Conservation (phyloP, 768 basidiomycete genomes). For the Russula earlei region DNA sequence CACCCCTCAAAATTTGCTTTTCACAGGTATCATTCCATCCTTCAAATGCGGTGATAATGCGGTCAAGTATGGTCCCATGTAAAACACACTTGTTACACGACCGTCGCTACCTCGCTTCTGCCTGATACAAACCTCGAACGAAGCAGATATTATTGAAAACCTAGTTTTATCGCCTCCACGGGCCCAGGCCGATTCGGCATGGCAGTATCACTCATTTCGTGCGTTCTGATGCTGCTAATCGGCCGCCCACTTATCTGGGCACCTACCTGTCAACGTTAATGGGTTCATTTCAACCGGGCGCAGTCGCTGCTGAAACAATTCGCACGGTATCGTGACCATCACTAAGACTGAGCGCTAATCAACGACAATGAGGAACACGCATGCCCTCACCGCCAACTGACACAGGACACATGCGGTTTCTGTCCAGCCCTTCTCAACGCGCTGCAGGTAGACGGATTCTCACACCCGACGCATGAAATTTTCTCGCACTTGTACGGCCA, state of each 20-base stretch:
- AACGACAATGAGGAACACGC: not conserved
- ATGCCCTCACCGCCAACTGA: not conserved
- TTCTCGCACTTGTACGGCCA: not conserved
- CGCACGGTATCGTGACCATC: too few relatives aligned
- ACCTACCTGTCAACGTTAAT: not conserved
- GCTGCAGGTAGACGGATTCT: not conserved
- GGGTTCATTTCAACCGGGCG: not conserved
- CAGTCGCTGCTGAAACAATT: not conserved
- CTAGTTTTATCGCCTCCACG: not conserved
- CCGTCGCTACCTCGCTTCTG: not conserved
- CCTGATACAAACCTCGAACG: not conserved
- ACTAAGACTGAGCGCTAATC: not conserved
- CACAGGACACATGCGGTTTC: not conserved
- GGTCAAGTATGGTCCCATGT: not conserved
- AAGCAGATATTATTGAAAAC: not conserved
- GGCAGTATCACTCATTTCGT: not conserved
- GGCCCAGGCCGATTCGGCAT: not conserved
- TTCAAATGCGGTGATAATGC: not conserved
- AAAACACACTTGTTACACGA: too few relatives aligned
- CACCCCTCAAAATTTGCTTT: too few relatives aligned
- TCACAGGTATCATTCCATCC: too few relatives aligned
- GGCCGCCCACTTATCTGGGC: not conserved
- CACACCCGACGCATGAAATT: not conserved
- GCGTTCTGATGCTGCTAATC: not conserved
- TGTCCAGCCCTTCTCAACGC: not conserved